Percentiles rank a stretch among this genome's conserved stretches.
These are phyloP conservation scores for Myxozyma melibiosi DNA, from an alignment of 805 yeast genomes.

Conservation along the genomic window DNA sequence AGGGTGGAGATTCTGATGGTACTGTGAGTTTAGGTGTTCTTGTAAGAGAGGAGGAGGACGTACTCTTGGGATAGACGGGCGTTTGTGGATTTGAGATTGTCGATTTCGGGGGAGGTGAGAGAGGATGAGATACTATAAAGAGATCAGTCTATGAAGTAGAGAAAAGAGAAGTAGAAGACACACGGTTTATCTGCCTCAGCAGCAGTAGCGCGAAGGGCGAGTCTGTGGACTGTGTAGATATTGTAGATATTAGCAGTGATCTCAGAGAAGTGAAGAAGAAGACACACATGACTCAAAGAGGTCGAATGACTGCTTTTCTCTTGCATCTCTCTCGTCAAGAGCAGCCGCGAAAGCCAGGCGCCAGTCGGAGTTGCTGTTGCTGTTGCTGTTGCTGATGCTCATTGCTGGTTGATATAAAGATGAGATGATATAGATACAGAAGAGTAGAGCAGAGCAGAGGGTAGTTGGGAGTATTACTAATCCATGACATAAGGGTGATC, in stretches of 20 bases:
- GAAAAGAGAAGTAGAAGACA: no score
- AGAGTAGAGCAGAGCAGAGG: no score
- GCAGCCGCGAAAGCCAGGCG: background rate
- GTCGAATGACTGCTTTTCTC: conserved; percentile 30
- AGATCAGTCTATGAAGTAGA: no score
- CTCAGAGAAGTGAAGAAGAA: background rate
- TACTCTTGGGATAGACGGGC: conserved; percentile 2
- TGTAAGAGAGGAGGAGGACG: background rate
- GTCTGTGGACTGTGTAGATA: background rate
- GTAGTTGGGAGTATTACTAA: no score
- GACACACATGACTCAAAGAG: conserved; percentile 32
- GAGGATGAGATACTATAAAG: no score
- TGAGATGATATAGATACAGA: no score
- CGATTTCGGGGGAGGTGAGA: background rate
- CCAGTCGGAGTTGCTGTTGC: no score
- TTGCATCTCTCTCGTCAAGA: conserved; percentile 32
- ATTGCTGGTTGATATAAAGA: no score
- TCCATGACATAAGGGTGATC: background rate
- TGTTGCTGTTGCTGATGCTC: no score
- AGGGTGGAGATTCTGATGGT: background rate
- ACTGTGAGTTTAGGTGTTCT: background rate
- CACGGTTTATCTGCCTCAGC: background rate
- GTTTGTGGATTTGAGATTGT: background rate
- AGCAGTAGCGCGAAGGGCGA: background rate
- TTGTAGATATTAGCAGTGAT: background rate